Evolutionary conservation across 1,284 basidiomycete species (phyloP), one percentile per base, ranked within the genome.

Genomic region (Vanrija pseudolonga): DNA sequence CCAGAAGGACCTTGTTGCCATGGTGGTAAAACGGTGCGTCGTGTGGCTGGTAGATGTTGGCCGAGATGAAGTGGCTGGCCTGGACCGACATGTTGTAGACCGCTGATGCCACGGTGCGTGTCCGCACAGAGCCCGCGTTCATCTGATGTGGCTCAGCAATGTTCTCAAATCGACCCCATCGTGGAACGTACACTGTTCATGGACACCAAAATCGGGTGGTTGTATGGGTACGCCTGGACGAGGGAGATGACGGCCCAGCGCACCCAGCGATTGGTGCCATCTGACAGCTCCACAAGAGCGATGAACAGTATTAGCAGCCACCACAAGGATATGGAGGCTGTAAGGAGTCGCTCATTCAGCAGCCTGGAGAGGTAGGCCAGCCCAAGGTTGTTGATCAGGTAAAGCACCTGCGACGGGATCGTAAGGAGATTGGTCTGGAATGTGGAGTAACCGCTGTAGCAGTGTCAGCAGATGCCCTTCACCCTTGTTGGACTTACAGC

Each of bases 371-470:
- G 45, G 28, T 57, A 63, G 0, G 68, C 62, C 17, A 75, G 43
- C 7, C 42, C 41, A 42, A 76, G 43, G 53, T 69, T 68, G 50
- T 66, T 66, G 56, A 73, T 42, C 51, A 76, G 68, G 26, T 65
- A 72, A 12, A 76, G 47, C 18, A 72, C 58, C 4, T 57, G 53
- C 14, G 53, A 49, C 0, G 76, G 76, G 26, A 77, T 69, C 9
- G 61, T 59, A 38, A 78, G 67, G 8, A 77, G 58, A 59, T 77
- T 77, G 37, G 75, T 74, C 32, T 71, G 63, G 61, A 78, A 67
- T 0, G 70, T 73, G n/a, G 53, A 65, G 65, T 73, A 78, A 1
- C 73, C 74, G 11, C 28, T 32, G 6, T 3, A 11, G 12, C 6
- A 3, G 6, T 32, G 28, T 32, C 28, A 32, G 28, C 12, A 32